Evolutionary conservation across 208 protist genomes (phyloP).

Genomic region (Crithidia thermophila): DNA sequence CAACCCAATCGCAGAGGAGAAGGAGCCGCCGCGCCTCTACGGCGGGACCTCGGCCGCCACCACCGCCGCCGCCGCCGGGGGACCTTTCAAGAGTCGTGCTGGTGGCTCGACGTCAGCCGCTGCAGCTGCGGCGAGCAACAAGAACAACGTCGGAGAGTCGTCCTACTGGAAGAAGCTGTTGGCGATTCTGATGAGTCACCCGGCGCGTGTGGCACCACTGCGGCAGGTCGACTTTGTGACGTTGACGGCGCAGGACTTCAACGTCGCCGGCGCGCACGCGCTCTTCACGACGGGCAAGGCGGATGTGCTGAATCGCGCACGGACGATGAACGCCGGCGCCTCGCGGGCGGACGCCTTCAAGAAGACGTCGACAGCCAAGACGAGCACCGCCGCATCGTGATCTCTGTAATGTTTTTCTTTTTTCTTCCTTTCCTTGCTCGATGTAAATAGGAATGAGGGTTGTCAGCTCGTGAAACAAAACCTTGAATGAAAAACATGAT

Average conservation of each 20-base stretch:
- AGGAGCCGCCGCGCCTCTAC: not conserved
- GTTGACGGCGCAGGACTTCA: conserved; percentile 77
- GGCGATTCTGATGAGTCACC: conserved; percentile 52
- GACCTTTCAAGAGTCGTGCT: not conserved
- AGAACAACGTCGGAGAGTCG: conserved; percentile 20
- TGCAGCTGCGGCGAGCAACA: not conserved
- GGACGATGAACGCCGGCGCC: conserved; percentile 24
- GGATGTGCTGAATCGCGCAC: conserved; percentile 45
- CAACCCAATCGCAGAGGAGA: conserved; percentile 77
- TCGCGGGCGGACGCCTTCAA: not conserved
- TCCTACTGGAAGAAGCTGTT: conserved; percentile 70
- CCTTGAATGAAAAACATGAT: too few relatives aligned
- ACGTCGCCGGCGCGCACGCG: conserved; percentile 64
- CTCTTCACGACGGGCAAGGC: conserved; percentile 63
- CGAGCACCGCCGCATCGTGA: not conserved
- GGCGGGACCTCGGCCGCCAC: not conserved
- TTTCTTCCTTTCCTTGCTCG: not conserved
- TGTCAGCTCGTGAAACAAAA: too few relatives aligned
- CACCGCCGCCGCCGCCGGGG: not conserved
- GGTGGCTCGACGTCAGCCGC: too few relatives aligned
- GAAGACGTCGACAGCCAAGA: not conserved
- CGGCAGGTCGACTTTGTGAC: conserved; percentile 83
- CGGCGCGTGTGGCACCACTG: conserved; percentile 51
- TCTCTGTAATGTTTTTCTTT: conserved; percentile 7
- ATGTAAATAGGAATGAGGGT: not conserved